Conservation (phyloP, 192 early-diverging fungal genomes). For the Haplosporangium gracile region DNA sequence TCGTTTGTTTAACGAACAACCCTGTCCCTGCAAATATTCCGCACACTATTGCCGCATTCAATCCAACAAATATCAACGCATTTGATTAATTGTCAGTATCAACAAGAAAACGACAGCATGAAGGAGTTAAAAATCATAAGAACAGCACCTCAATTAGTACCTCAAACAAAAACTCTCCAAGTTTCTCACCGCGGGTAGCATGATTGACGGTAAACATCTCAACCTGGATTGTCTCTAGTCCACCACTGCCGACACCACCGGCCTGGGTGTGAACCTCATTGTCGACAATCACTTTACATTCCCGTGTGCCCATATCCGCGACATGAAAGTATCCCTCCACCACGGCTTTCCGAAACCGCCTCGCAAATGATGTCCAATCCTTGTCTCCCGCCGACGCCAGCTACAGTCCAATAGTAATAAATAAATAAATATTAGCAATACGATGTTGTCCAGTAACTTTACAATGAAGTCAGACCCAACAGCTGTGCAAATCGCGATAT, state of each 20-base stretch:
- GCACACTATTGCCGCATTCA: conserved; percentile 28
- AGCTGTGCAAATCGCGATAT: too few relatives aligned
- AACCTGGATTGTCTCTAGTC: conserved; percentile 25
- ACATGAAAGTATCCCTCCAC: conserved; percentile 42
- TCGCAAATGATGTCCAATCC: conserved; percentile 43
- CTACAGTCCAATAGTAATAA: not conserved
- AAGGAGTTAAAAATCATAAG: not conserved
- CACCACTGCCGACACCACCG: not conserved
- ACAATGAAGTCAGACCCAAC: not conserved
- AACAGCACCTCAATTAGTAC: conserved; percentile 6
- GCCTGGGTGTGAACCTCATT: conserved; percentile 40
- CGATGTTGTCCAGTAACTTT: not conserved
- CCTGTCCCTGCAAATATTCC: conserved; percentile 32
- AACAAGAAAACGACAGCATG: not conserved
- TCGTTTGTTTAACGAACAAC: conserved; percentile 24
- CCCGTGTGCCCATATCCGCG: conserved; percentile 25
- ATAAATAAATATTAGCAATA: not conserved
- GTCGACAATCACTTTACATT: conserved; percentile 50
- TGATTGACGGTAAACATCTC: conserved; percentile 48
- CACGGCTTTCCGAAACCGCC: conserved; percentile 38
- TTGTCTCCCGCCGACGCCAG: conserved; percentile 26
- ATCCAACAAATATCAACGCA: not conserved
- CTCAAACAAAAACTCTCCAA: conserved; percentile 55
- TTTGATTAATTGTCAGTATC: not conserved
- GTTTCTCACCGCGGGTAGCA: conserved; percentile 28